phyloP scores from a whole-genome alignment of 805 yeast species.

The Ogataea methanolica region DNA sequence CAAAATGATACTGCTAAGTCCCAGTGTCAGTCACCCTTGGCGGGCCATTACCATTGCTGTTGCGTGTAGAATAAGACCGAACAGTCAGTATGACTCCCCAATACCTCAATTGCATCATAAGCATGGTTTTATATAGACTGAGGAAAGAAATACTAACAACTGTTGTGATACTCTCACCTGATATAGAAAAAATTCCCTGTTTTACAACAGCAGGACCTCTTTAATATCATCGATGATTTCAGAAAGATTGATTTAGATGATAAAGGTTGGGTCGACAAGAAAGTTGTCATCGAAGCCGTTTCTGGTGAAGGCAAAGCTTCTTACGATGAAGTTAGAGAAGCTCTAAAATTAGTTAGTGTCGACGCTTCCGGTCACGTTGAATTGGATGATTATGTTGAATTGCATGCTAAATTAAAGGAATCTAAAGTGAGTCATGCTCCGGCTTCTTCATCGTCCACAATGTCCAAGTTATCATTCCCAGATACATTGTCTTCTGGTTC shows the following conservation, averaged over 20 bases:
- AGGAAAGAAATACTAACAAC: background rate
- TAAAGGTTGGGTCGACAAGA: conserved; percentile 91
- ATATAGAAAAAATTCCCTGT: conserved; percentile 78
- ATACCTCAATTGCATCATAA: no score
- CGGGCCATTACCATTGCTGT: no score
- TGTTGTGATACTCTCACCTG: background rate
- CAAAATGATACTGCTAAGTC: background rate
- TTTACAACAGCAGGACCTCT: conserved; percentile 81
- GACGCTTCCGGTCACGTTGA: conserved; percentile 98
- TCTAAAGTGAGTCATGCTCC: conserved; percentile 21
- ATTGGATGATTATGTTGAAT: conserved; percentile 85
- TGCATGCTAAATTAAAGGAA: conserved; percentile 76
- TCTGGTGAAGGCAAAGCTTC: conserved; percentile 74
- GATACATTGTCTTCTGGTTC: conserved; percentile 28
- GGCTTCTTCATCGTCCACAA: conserved; percentile 20
- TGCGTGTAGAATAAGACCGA: no score
- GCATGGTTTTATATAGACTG: background rate
- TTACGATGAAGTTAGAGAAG: conserved; percentile 91
- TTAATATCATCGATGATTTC: conserved; percentile 81
- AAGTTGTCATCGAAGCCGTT: conserved; percentile 78
- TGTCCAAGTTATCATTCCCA: conserved; percentile 13
- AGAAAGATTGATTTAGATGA: conserved; percentile 84
- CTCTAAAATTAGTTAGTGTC: conserved; percentile 83
- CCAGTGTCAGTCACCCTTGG: background rate
- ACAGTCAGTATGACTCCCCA: no score